Percentiles rank a stretch among this genome's conserved stretches.
These are phyloP conservation scores for Rhododendron kiyosumense DNA, from an alignment of 148 eudicot genomes.

Conservation along the genomic window DNA sequence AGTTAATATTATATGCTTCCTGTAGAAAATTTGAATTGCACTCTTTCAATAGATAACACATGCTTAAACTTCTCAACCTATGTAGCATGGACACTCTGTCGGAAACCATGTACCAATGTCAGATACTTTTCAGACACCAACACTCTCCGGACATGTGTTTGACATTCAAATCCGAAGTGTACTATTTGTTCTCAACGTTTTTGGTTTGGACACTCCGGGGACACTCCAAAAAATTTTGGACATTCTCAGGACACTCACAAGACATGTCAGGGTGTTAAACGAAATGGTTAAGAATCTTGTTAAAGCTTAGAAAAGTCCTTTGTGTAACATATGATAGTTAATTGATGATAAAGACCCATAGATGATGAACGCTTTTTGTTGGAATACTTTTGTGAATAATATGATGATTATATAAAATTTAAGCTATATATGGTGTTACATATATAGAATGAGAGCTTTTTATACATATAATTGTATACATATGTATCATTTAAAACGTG, in stretches of 20 bases:
- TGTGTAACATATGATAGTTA: too few species aligned
- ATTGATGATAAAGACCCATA: not conserved
- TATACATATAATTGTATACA: too few species aligned
- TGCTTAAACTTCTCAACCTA: not conserved
- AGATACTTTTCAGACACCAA: too few species aligned
- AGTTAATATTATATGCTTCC: too few species aligned
- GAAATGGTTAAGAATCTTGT: not conserved
- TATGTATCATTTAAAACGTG: too few species aligned
- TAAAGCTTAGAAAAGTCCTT: not conserved
- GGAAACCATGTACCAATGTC: too few species aligned
- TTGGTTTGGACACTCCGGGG: not conserved
- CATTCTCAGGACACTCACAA: not conserved
- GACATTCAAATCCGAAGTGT: not conserved
- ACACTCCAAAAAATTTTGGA: not conserved
- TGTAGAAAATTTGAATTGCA: too few species aligned
- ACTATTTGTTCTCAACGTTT: not conserved
- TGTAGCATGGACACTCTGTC: too few species aligned
- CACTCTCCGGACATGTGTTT: too few species aligned
- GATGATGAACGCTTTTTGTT: not conserved
- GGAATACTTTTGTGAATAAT: not conserved
- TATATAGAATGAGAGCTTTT: too few species aligned
- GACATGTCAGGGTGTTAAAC: not conserved
- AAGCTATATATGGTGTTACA: not conserved
- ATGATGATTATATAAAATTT: not conserved
- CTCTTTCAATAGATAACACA: too few species aligned